A percentile compares a stretch with the other conserved stretches of the same genome.
Evolutionary conservation across 495 filamentous ascomycete species (phyloP).

Genomic region (Talaromyces trachyspermus): DNA sequence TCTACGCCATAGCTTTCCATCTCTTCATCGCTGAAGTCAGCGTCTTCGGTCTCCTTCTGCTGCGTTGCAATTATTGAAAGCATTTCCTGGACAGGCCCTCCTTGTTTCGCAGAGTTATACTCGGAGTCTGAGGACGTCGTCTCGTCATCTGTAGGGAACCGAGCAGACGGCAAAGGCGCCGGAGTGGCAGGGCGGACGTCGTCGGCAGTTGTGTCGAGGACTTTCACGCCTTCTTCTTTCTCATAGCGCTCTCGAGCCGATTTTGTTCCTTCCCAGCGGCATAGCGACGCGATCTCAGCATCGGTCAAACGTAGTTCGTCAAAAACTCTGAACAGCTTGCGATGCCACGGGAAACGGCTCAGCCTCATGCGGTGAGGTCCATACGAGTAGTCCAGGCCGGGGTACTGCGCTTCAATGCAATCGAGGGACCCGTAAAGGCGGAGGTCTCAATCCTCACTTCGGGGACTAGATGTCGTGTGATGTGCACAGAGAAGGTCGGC

Average conservation of each 20-base stretch:
- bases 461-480: slow-evolving; percentile 65
- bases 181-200: slow-evolving; percentile 45
- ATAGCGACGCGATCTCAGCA: slow-evolving; percentile 67
- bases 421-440: slow-evolving; percentile 81
- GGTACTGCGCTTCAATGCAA: slow-evolving; percentile 82
- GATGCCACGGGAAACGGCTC: slow-evolving; percentile 73
- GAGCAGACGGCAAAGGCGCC: slow-evolving; percentile 22
- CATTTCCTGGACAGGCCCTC: not conserved
- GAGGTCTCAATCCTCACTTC: slow-evolving; percentile 83
- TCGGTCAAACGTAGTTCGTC: slow-evolving; percentile 70
- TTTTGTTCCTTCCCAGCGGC: slow-evolving; percentile 90
- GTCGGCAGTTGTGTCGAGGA: slow-evolving; percentile 73
- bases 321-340: slow-evolving; percentile 73
- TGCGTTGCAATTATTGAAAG: not conserved
- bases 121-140: slow-evolving; percentile 25
- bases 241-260: slow-evolving; percentile 84
- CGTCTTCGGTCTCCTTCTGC: slow-evolving; percentile 34
- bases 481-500: slow-evolving; percentile 48
- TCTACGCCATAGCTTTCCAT: slow-evolving; percentile 64
- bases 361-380: slow-evolving; percentile 77
- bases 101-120: not conserved
- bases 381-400: slow-evolving; percentile 80
- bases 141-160: slow-evolving; percentile 26
- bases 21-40: slow-evolving; percentile 60
- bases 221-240: slow-evolving; percentile 61